Evolutionary conservation across 1,284 basidiomycete genomes (phyloP), one percentile per base, ranked within the genome.

Genomic region (Austroboletus niveus): DNA sequence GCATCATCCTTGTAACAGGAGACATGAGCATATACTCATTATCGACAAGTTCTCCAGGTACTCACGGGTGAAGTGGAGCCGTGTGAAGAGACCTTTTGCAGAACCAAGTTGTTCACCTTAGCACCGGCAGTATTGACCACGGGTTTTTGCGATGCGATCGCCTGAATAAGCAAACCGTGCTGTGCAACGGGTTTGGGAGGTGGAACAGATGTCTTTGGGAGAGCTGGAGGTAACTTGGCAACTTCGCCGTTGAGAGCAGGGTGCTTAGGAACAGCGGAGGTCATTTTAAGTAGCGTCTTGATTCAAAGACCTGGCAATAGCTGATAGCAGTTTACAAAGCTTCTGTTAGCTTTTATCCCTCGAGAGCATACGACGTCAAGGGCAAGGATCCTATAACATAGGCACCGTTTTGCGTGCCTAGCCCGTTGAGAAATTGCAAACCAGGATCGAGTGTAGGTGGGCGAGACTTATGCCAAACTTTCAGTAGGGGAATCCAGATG

Each of bases 141-240:
- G 9, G 45, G 11, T 31, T 55, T 54, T 22, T 14, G 22, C 5
- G 22, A 20, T n/a, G 29, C 14, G 22, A 41, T 5, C 10, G 42
- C 45, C 11, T 35, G 46, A 3, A 49, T 45, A 9, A 45, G 52
- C 4, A 36, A 17, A 14, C 42, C 45, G 9, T 40, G 34, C 1
- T 54, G 53, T 31, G 34, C 42, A n/a, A 38, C 31, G 3, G 46
- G 53, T 38, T 54, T 54, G 5, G 45, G 53, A 11, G 7, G 38
- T n/a, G 52, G 36, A 17, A 41, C 31, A n/a, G 42, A 29, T 11
- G 42, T 29, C 10, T 11, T 31, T 20, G 15, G 29, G 32, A 22
- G 52, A 39, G 38, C 15, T 22, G 36, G 34, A 1, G 4, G 14
- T 22, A 29, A 6, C 32, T 41, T 34, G 27, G 32, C 42, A 29